These are phyloP conservation scores for Fragilaria crotonensis DNA, from an alignment of 108 stramenopile genomes.

Conservation along the genomic window DNA sequence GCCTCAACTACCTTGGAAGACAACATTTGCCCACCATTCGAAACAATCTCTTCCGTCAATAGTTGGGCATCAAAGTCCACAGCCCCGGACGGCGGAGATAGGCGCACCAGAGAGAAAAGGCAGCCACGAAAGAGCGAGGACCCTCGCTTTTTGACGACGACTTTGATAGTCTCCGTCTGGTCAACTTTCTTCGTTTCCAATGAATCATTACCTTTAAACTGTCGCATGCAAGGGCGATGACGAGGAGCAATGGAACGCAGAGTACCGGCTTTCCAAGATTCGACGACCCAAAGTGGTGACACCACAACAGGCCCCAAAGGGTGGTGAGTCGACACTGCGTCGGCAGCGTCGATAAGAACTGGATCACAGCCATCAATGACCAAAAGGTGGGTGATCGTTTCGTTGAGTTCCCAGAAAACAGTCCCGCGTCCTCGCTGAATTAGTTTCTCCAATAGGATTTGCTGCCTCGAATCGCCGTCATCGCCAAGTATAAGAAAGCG, in stretches of 20 bases:
- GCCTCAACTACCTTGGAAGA: constrained; percentile 48
- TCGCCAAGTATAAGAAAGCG: constrained; percentile 23
- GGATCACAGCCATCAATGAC: constrained; percentile 43
- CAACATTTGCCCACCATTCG: constrained; percentile 53
- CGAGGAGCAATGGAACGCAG: not conserved
- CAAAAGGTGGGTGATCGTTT: constrained; percentile 48
- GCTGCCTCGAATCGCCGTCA: constrained; percentile 11
- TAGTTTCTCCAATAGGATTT: constrained; percentile 25
- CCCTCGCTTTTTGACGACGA: not conserved
- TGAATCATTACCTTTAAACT: too few species aligned
- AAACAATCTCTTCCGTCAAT: constrained; percentile 35
- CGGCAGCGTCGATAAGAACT: constrained; percentile 26
- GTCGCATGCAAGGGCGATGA: not conserved
- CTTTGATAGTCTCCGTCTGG: constrained; percentile 1
- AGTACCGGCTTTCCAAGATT: constrained; percentile 17
- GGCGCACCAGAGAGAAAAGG: constrained; percentile 42
- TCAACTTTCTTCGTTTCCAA: not conserved
- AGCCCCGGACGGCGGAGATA: constrained; percentile 14
- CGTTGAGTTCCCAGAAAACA: constrained; percentile 60
- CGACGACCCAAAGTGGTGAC: constrained; percentile 49
- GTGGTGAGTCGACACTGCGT: constrained; percentile 37
- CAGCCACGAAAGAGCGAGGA: constrained; percentile 47
- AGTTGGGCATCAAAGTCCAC: constrained; percentile 38
- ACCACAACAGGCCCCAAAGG: constrained; percentile 48
- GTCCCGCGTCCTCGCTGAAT: constrained; percentile 57